Evolutionary conservation across 2,329 filamentous ascomycete genomes (phyloP).

Genomic region (Neobulgaria alba): DNA sequence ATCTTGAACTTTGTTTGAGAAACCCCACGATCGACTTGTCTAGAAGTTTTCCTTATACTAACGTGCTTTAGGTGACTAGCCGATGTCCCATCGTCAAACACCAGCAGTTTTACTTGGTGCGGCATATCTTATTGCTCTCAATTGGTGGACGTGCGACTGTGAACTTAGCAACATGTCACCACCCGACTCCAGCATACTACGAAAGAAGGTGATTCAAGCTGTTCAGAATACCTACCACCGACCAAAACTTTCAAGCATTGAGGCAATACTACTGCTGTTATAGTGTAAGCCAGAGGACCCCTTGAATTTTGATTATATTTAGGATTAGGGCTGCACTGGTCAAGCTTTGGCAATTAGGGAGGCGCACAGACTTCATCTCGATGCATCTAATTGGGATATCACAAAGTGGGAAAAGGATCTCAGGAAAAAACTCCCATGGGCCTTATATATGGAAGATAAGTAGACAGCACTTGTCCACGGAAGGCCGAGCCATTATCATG

Average conservation of each 20-base stretch:
- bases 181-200: conserved; percentile 33
- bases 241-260: conserved; percentile 45
- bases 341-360: conserved; percentile 46
- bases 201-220: conserved; percentile 34
- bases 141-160: conserved; percentile 52
- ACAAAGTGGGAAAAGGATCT: conserved; percentile 55
- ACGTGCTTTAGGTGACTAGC: too few species aligned
- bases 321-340: conserved; percentile 31
- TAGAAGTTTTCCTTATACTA: too few species aligned
- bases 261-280: conserved; percentile 45
- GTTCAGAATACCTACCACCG: conserved; percentile 40
- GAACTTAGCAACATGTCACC: conserved; percentile 39
- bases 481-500: conserved; percentile 45
- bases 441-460: conserved; percentile 56
- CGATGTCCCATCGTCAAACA: conserved; percentile 48
- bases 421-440: conserved; percentile 56
- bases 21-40: too few species aligned
- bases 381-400: conserved; percentile 54
- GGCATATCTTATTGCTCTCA: conserved; percentile 51
- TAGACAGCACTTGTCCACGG: conserved; percentile 52
- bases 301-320: too few species aligned
- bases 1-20: too few species aligned
- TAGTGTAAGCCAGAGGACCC: conserved; percentile 32
- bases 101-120: conserved; percentile 50
- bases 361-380: conserved; percentile 50